Evolutionary conservation across 352 stramenopile species (phyloP).

Genomic region (Phytophthora podocarpi): DNA sequence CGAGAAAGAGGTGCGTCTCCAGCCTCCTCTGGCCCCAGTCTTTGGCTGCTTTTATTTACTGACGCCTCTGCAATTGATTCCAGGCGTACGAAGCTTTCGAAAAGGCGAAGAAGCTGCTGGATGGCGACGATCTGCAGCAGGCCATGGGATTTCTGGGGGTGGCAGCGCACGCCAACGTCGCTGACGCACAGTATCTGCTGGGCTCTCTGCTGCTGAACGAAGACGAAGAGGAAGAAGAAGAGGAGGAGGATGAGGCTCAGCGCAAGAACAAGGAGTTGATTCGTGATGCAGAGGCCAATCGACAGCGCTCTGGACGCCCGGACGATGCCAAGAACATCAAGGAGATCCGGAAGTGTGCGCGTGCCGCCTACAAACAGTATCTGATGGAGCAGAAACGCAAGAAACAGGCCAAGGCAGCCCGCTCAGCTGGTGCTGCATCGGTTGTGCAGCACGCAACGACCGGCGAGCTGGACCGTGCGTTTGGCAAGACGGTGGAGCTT

Average conservation of each 20-base stretch:
- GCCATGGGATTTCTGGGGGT: constrained; percentile 69
- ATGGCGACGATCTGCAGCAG: constrained; percentile 53
- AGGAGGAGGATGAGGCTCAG: constrained; percentile 37
- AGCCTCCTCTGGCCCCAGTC: background rate
- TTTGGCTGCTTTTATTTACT: background rate
- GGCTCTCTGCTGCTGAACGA: constrained; percentile 64
- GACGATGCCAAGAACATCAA: constrained; percentile 71
- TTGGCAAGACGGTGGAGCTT: constrained; percentile 73
- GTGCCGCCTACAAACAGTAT: constrained; percentile 80
- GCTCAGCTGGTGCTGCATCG: constrained; percentile 1
- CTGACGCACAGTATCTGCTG: constrained; percentile 79
- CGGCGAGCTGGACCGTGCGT: constrained; percentile 65
- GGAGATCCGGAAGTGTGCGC: constrained; percentile 79
- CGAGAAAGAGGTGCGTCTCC: constrained; percentile 38
- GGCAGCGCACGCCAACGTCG: constrained; percentile 65
- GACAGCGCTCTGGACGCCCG: constrained; percentile 43
- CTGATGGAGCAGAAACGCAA: constrained; percentile 51
- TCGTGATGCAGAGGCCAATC: constrained; percentile 73
- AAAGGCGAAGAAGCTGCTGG: constrained; percentile 64
- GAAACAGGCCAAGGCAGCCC: constrained; percentile 29
- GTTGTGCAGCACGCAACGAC: constrained; percentile 71
- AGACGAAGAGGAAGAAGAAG: constrained; percentile 44
- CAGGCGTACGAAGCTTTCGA: constrained; percentile 56
- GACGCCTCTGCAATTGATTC: background rate
- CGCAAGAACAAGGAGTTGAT: constrained; percentile 50